phyloP scores from a whole-genome alignment of 1,284 basidiomycete species.

The Pholiota adiposa region DNA sequence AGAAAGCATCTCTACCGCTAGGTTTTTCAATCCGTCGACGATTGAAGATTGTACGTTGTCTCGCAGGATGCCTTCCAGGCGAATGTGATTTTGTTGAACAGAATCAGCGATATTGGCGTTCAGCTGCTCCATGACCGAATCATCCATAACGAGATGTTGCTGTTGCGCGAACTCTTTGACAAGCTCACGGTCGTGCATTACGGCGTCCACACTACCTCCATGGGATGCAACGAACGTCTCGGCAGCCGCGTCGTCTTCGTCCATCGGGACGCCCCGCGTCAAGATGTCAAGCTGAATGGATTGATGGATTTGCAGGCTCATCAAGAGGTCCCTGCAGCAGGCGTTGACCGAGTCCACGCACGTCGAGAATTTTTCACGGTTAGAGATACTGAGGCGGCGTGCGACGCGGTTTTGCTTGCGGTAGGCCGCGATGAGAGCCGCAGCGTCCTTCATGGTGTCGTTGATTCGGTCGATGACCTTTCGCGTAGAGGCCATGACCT shows the following conservation, averaged over 20 bases:
- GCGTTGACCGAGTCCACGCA: slow-evolving; percentile 29
- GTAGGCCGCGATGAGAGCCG: slow-evolving; percentile 38
- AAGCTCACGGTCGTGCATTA: slow-evolving; percentile 35
- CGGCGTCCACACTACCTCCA: slow-evolving; percentile 38
- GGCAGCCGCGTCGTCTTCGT: slow-evolving; percentile 38
- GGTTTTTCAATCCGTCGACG: slow-evolving; percentile 36
- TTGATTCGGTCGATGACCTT: slow-evolving; percentile 31
- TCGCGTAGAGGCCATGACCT: slow-evolving; percentile 34
- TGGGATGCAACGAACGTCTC: slow-evolving; percentile 34
- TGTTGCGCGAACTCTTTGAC: slow-evolving; percentile 39
- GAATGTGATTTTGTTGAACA: slow-evolving; percentile 32
- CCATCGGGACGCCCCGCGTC: slow-evolving; percentile 36
- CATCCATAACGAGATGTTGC: slow-evolving; percentile 36
- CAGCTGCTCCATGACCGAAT: slow-evolving; percentile 39
- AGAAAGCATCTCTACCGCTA: slow-evolving; percentile 34
- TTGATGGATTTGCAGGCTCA: slow-evolving; percentile 44
- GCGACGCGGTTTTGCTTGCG: slow-evolving; percentile 36
- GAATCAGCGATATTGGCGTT: slow-evolving; percentile 35
- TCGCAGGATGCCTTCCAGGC: slow-evolving; percentile 35
- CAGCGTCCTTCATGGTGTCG: slow-evolving; percentile 29
- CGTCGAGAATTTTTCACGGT: slow-evolving; percentile 33
- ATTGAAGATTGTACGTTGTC: slow-evolving; percentile 36
- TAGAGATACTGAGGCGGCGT: slow-evolving; percentile 36
- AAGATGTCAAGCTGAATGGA: slow-evolving; percentile 37
- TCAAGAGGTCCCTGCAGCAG: slow-evolving; percentile 39